A percentile compares a stretch with the other conserved stretches of the same genome.
These are phyloP conservation scores for Boletus tomentosulus DNA, from an alignment of 768 basidiomycete genomes.

Conservation along the genomic window DNA sequence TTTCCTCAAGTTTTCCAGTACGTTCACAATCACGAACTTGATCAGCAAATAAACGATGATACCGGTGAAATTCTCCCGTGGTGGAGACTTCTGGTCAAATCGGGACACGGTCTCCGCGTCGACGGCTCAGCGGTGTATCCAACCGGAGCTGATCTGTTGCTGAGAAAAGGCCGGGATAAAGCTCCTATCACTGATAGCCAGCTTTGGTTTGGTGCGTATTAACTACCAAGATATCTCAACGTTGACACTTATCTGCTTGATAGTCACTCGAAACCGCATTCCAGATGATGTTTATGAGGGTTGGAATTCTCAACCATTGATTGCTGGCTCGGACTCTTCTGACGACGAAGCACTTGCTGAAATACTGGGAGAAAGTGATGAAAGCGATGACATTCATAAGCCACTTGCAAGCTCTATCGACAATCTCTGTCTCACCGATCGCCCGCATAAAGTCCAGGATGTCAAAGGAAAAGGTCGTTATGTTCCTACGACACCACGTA, in stretches of 20 bases:
- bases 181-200: not conserved
- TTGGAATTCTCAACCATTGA: not conserved
- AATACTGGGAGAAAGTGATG: too few species aligned
- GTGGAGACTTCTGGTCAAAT: not conserved
- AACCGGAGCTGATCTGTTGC: not conserved
- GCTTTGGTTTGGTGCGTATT: not conserved
- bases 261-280: not conserved
- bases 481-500: too few species aligned
- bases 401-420: not conserved
- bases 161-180: not conserved
- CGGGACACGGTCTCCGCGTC: not conserved
- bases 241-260: too few species aligned
- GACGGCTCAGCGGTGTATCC: not conserved
- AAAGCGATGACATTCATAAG: not conserved
- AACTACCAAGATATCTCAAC: not conserved
- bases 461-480: too few species aligned
- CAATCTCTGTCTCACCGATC: not conserved
- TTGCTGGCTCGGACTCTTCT: not conserved
- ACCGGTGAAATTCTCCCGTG: not conserved
- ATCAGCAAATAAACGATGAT: not conserved
- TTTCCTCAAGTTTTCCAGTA: not conserved
- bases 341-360: not conserved
- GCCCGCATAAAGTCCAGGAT: too few species aligned
- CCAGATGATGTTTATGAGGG: not conserved
- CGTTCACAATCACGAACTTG: not conserved